Conservation (phyloP, 2,329 filamentous ascomycete genomes). For the Talaromyces islandicus region DNA sequence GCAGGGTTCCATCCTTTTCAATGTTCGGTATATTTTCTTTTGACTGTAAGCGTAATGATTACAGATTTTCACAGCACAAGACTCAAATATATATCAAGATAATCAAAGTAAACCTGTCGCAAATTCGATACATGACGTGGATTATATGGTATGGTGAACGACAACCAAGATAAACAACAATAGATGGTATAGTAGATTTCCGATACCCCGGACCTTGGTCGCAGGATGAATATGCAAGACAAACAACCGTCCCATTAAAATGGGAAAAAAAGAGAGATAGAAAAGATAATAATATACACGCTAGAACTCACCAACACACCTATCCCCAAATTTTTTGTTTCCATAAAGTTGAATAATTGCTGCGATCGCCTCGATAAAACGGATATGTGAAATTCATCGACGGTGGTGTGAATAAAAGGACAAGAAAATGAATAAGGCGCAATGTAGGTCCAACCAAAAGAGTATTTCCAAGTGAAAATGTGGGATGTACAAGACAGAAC, state of each 20-base stretch:
- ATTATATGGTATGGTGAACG: slow-evolving; percentile 12
- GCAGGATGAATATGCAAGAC: background rate
- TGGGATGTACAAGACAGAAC: background rate
- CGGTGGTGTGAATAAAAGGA: background rate
- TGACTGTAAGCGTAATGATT: background rate
- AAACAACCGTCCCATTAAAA: background rate
- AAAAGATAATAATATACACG: background rate
- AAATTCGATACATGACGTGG: slow-evolving; percentile 1
- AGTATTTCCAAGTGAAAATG: background rate
- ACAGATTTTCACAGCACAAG: background rate
- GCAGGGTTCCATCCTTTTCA: background rate
- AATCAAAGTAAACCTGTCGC: background rate
- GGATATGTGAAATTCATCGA: background rate
- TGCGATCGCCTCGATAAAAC: background rate
- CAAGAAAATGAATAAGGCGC: background rate
- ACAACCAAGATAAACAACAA: background rate
- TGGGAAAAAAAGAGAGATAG: background rate
- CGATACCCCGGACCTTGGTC: background rate
- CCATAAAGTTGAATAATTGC: background rate
- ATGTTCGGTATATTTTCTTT: background rate
- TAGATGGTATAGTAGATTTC: background rate
- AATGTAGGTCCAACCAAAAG: background rate
- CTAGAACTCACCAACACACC: background rate
- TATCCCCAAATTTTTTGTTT: background rate
- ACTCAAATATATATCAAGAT: background rate